Evolutionary conservation across 495 filamentous ascomycete species (phyloP).

Genomic region (Talaromyces stipitatus): DNA sequence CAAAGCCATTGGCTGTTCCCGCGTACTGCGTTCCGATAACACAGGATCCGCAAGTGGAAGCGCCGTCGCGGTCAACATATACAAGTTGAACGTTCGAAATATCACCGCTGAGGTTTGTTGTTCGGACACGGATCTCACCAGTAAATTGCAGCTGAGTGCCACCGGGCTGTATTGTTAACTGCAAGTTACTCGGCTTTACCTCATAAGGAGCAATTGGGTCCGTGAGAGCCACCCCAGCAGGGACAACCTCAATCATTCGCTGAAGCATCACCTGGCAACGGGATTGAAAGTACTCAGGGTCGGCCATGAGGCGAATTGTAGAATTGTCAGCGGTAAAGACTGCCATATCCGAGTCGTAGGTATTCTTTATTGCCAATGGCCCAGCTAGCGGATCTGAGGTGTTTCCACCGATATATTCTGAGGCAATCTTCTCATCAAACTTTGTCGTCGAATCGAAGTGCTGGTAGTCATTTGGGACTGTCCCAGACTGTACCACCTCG

Average conservation of each 20-base stretch:
- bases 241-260: constrained; percentile 56
- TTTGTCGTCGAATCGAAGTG: constrained; percentile 35
- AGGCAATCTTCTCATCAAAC: constrained; percentile 50
- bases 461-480: constrained; percentile 38
- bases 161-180: constrained; percentile 25
- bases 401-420: constrained; percentile 47
- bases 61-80: constrained; percentile 26
- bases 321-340: constrained; percentile 53
- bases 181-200: constrained; percentile 46
- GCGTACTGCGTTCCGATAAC: constrained; percentile 33
- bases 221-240: constrained; percentile 41
- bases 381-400: constrained; percentile 2
- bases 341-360: constrained; percentile 46
- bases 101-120: constrained; percentile 17
- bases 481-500: constrained; percentile 37
- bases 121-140: constrained; percentile 32
- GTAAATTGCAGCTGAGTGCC: constrained; percentile 25
- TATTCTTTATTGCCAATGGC: constrained; percentile 7
- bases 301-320: constrained; percentile 42
- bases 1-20: constrained; percentile 46
- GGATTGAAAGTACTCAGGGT: constrained; percentile 30
- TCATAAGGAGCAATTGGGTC: constrained; percentile 47
- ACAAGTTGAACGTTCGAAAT: constrained; percentile 24
- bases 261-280: constrained; percentile 45
- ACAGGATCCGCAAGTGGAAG: constrained; percentile 24